Evolutionary conservation across 768 basidiomycete genomes (phyloP).

Genomic region (Pisolithus tinctorius): DNA sequence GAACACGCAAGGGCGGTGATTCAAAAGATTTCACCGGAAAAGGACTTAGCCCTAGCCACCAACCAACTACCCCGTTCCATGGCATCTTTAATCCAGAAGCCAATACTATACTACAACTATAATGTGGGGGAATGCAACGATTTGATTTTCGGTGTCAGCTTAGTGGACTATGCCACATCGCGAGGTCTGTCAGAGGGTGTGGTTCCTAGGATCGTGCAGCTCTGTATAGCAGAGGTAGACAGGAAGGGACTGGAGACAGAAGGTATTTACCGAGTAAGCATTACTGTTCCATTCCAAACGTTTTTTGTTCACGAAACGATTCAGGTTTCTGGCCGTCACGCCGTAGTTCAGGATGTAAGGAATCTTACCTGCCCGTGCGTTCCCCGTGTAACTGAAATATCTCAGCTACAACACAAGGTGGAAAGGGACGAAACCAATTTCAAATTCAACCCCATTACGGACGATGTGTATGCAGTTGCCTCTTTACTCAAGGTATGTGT

Average conservation of each 20-base stretch:
- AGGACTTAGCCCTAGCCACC: slow-evolving; percentile 56
- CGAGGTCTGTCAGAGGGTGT: slow-evolving; percentile 66
- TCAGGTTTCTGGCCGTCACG: slow-evolving; percentile 80
- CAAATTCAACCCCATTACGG: slow-evolving; percentile 58
- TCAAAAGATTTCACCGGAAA: slow-evolving; percentile 61
- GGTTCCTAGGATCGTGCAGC: slow-evolving; percentile 70
- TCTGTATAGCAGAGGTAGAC: slow-evolving; percentile 82
- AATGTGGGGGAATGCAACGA: slow-evolving; percentile 82
- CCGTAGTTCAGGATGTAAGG: slow-evolving; percentile 75
- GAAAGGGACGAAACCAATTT: slow-evolving; percentile 78
- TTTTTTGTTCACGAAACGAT: slow-evolving; percentile 3
- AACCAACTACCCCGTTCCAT: slow-evolving; percentile 55
- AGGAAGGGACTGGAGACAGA: slow-evolving; percentile 69
- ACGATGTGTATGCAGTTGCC: slow-evolving; percentile 80
- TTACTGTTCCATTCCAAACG: not conserved
- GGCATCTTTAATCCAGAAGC: slow-evolving; percentile 60
- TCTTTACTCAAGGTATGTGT: slow-evolving; percentile 71
- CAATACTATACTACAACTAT: slow-evolving; percentile 69
- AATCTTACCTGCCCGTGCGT: not conserved
- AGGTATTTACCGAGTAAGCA: slow-evolving; percentile 70
- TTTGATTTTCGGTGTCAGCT: slow-evolving; percentile 81
- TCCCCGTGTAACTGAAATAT: slow-evolving; percentile 2
- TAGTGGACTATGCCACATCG: slow-evolving; percentile 85
- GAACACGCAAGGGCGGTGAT: slow-evolving; percentile 56
- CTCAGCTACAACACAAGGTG: slow-evolving; percentile 76